Conservation (phyloP, 2,329 filamentous ascomycete species). For the Zalaria sp. region DNA sequence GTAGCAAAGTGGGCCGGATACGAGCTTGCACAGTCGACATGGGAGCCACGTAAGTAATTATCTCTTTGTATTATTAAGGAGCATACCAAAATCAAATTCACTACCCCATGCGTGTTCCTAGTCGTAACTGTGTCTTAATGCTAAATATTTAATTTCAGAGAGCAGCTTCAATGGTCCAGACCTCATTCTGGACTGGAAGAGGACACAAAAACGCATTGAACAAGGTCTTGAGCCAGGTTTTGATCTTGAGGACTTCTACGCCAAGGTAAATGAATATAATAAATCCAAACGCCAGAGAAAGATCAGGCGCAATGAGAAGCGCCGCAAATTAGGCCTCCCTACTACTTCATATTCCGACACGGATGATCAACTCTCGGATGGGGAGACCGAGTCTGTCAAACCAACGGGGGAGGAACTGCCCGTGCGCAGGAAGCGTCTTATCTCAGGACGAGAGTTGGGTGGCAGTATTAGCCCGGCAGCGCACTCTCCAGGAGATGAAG, state of each 20-base stretch:
- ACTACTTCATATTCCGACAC: not conserved
- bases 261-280: conserved; percentile 4
- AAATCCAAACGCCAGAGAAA: conserved; percentile 5
- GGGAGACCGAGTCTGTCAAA: too few species aligned
- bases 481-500: too few species aligned
- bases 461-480: too few species aligned
- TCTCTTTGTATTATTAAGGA: not conserved
- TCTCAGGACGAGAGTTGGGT: too few species aligned
- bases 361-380: too few species aligned
- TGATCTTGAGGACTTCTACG: conserved; percentile 10
- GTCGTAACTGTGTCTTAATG: not conserved
- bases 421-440: too few species aligned
- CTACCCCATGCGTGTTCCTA: not conserved
- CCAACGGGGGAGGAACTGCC: too few species aligned
- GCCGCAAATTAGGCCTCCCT: conserved; percentile 8
- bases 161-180: conserved; percentile 6
- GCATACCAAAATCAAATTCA: not conserved
- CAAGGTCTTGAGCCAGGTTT: conserved; percentile 10
- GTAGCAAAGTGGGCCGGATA: conserved; percentile 19
- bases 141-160: conserved; percentile 9
- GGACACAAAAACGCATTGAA: conserved; percentile 7
- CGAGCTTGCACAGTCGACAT: conserved; percentile 11
- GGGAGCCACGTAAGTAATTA: conserved; percentile 13
- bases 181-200: too few species aligned
- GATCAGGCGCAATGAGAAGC: conserved; percentile 12